Evolutionary conservation across 202 grass and related monocot species (phyloP).

Genomic region (Thinopyrum obtusiflorum): DNA sequence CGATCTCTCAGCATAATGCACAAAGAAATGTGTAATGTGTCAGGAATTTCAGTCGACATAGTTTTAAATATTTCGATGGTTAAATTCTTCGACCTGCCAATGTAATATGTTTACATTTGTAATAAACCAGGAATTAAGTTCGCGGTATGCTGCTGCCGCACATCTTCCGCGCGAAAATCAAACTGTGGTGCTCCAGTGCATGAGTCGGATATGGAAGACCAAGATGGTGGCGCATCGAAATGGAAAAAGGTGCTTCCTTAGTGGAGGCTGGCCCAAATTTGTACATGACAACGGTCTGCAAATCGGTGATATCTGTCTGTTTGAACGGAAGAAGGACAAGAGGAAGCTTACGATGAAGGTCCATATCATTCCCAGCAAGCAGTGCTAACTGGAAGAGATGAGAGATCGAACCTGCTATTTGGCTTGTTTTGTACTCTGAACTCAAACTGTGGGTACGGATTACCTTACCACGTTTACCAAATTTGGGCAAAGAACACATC

Average conservation of each 20-base stretch:
- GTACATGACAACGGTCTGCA: slow-evolving; percentile 44
- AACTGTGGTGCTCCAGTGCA: not conserved
- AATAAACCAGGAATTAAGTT: not conserved
- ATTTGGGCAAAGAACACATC: no score
- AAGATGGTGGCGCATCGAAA: slow-evolving; percentile 8
- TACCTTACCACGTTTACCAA: no score
- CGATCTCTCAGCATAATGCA: not conserved
- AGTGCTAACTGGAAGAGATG: not conserved
- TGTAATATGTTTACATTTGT: not conserved
- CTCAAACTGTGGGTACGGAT: no score
- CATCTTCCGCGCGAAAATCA: not conserved
- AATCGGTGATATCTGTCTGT: slow-evolving; percentile 50
- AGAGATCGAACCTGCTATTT: not conserved
- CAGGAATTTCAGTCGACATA: not conserved
- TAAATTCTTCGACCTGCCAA: not conserved
- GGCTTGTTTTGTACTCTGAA: not conserved
- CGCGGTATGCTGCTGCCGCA: not conserved
- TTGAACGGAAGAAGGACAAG: slow-evolving; percentile 36
- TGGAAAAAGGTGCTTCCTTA: slow-evolving; percentile 13
- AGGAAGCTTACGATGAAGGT: slow-evolving; percentile 35
- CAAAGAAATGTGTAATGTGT: not conserved
- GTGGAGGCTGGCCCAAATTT: slow-evolving; percentile 36
- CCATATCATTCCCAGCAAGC: slow-evolving; percentile 33
- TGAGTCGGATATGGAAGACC: slow-evolving; percentile 14
- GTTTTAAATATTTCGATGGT: not conserved